These are phyloP conservation scores for Xylaria venustula DNA, from an alignment of 495 filamentous ascomycete species.

Conservation along the genomic window DNA sequence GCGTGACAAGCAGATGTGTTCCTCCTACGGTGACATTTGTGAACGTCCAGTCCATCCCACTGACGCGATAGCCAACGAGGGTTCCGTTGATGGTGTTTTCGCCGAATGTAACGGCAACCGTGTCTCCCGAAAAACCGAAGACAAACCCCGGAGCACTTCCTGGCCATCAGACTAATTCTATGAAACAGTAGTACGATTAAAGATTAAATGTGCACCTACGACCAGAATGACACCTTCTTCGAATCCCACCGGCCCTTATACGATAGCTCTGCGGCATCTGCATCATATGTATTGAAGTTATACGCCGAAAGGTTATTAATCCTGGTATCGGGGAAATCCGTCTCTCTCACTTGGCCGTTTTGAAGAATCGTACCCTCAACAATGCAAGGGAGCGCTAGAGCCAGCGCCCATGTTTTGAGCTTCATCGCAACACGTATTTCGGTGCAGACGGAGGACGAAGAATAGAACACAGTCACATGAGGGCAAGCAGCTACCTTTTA, in stretches of 20 bases:
- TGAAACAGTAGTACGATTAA: no score
- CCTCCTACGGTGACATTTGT: slow-evolving; percentile 62
- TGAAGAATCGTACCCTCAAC: slow-evolving; percentile 54
- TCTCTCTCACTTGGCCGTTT: slow-evolving; percentile 57
- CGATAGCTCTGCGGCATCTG: slow-evolving; percentile 58
- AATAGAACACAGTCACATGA: not conserved
- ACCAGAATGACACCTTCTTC: slow-evolving; percentile 65
- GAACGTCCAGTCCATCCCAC: slow-evolving; percentile 64
- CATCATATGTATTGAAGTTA: slow-evolving; percentile 49
- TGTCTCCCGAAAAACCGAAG: slow-evolving; percentile 62
- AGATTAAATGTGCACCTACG: slow-evolving; percentile 36
- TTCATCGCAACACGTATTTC: slow-evolving; percentile 12
- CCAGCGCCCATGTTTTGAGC: slow-evolving; percentile 1
- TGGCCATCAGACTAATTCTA: not conserved
- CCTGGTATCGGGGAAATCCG: slow-evolving; percentile 48
- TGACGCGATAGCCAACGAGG: slow-evolving; percentile 62
- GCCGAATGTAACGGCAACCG: slow-evolving; percentile 64
- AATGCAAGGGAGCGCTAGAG: slow-evolving; percentile 22
- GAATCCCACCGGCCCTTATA: slow-evolving; percentile 73
- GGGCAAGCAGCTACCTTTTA: not conserved
- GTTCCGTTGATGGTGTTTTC: slow-evolving; percentile 53
- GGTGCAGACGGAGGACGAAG: not conserved
- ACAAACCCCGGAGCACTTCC: slow-evolving; percentile 59
- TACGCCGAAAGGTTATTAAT: slow-evolving; percentile 34
- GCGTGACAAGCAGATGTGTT: slow-evolving; percentile 59